Evolutionary conservation across 495 filamentous ascomycete species (phyloP), one percentile per base, ranked within the genome.

Genomic region (Echria macrotheca): DNA sequence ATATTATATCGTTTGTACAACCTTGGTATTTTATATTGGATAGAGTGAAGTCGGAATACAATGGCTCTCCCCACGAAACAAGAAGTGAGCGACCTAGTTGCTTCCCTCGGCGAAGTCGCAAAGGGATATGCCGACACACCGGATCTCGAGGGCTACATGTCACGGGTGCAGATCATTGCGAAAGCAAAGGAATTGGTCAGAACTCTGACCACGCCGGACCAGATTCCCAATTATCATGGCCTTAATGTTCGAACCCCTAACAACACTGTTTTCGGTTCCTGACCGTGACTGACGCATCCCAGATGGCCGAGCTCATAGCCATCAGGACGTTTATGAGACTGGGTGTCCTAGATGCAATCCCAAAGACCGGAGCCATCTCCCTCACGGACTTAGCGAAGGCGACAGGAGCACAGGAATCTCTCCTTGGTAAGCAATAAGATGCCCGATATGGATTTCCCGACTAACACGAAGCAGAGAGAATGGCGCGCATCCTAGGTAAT

Each of bases 241-340:
- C 47, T 57, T 4, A 57, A 60, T 22, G 54, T 57, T 17, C 1
- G 46, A 24, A 0, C 8, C 1, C 15, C 26, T 6, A 11, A 8
- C n/a, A 31, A 5, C 25, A 6, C 8, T 17, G 31, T n/a, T 6
- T 1, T 19, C 18, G 9, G n/a, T n/a, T n/a, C n/a, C 24, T 32
- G 5, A 17, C 21, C 11, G 18, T 47, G n/a, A 29, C 28, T 40
- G 5, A 26, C 4, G 18, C 29, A 15, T 37, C 22, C 47, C 28
- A 61, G 58, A 58, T 61, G 38, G 52, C 52, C 7, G 52, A 61
- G 37, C 14, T 58, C 2, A 15, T 56, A 3, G 55, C 58, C 4
- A 47, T 55, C 24, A 47, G 56, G 8, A 61, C 55, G 18, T 49
- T 61, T 19, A 61, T 61, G 17, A 49, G 53, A 36, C 52, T 56